Evolutionary conservation across 371 early-diverging fungal species (phyloP).

Genomic region (Haplosporangium sp.): DNA sequence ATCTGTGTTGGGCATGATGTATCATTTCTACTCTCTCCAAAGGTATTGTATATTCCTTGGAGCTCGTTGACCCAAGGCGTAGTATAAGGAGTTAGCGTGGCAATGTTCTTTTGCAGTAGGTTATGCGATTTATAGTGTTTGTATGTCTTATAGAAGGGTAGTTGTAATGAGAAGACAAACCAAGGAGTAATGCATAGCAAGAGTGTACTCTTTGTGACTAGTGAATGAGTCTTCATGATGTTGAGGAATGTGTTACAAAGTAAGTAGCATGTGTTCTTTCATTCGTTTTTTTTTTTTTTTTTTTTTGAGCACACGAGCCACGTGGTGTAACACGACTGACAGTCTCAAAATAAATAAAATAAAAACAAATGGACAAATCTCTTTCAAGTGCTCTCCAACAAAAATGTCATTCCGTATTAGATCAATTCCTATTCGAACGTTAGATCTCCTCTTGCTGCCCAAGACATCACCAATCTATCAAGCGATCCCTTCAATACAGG

Average conservation of each 20-base stretch:
- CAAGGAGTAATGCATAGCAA: conserved; percentile 20
- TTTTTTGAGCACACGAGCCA: conserved; percentile 6
- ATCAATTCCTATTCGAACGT: conserved; percentile 12
- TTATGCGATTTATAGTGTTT: background rate
- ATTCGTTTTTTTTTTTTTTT: background rate
- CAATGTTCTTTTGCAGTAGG: background rate
- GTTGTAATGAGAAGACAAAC: conserved; percentile 20
- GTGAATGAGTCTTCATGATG: conserved; percentile 20
- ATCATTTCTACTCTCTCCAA: conserved; percentile 52
- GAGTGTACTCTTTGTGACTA: background rate
- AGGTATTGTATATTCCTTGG: conserved; percentile 62
- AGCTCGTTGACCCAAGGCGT: conserved; percentile 62
- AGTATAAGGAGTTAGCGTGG: conserved; percentile 56
- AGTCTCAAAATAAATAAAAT: background rate
- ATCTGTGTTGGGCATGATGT: conserved; percentile 58
- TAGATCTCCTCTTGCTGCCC: conserved; percentile 42
- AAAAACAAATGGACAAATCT: background rate
- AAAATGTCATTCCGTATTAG: conserved; percentile 21
- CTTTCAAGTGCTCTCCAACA: background rate
- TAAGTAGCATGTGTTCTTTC: background rate
- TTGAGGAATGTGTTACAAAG: background rate
- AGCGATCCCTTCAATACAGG: conserved; percentile 27
- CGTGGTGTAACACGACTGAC: background rate
- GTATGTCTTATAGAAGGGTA: conserved; percentile 13
- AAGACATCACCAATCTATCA: conserved; percentile 33